A percentile compares a stretch with the other conserved stretches of the same genome.
Conservation (phyloP, 208 protist species). For the Ichthyophonus hoferi region DNA sequence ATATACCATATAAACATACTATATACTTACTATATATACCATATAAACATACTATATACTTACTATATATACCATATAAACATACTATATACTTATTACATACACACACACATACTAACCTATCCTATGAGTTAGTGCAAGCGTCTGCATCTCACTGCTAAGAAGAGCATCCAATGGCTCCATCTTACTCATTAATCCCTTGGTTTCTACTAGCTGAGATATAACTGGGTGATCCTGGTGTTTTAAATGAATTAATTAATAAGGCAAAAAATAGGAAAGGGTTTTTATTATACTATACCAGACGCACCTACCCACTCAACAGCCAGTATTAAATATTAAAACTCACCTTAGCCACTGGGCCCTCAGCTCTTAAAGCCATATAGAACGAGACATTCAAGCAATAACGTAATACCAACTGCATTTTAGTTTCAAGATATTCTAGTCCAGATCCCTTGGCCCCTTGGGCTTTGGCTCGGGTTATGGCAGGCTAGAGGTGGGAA, state of each 20-base stretch:
- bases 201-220: slow-evolving; percentile 25
- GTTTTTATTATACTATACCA: no score
- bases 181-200: slow-evolving; percentile 6
- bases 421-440: slow-evolving; percentile 46
- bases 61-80: no score
- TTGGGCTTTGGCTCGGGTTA: not conserved
- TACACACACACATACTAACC: no score
- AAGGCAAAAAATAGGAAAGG: no score
- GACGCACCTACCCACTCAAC: no score
- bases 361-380: slow-evolving; percentile 41
- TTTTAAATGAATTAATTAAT: no score
- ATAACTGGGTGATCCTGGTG: slow-evolving; percentile 48
- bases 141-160: not conserved
- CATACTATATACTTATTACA: no score
- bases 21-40: no score
- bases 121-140: no score
- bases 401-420: slow-evolving; percentile 47
- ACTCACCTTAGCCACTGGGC: slow-evolving; percentile 9
- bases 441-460: slow-evolving; percentile 16
- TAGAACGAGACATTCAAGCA: slow-evolving; percentile 50
- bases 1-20: no score
- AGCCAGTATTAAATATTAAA: no score
- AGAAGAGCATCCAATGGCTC: not conserved
- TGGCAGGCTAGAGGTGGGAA: not conserved
- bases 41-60: no score